Percentiles rank a stretch among this genome's conserved stretches.
Evolutionary conservation across 805 yeast species (phyloP).

Genomic region (Pichia thaimueangensis): DNA sequence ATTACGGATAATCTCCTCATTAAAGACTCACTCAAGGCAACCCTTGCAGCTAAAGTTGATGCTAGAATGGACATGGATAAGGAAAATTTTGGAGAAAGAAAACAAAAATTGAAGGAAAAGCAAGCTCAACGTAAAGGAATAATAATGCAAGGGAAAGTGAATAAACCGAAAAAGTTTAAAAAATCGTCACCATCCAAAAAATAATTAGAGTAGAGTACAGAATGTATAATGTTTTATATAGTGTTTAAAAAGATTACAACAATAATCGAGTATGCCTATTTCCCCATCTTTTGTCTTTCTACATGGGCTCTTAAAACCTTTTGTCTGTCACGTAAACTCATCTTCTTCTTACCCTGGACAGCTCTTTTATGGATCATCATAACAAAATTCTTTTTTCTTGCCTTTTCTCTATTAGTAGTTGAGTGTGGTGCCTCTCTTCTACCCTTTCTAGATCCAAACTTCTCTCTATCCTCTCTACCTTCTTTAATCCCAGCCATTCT

Average conservation of each 20-base stretch:
- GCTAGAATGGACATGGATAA: slow-evolving; percentile 90
- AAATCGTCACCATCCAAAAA: too few species aligned
- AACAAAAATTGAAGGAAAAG: slow-evolving; percentile 19
- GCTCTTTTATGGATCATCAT: slow-evolving; percentile 96
- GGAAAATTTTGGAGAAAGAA: slow-evolving; percentile 74
- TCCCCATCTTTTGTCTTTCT: slow-evolving; percentile 72
- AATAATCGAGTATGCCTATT: slow-evolving; percentile 1
- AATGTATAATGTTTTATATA: too few species aligned
- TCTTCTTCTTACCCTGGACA: slow-evolving; percentile 89
- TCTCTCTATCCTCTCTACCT: slow-evolving; percentile 90
- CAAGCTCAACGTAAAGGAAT: slow-evolving; percentile 8
- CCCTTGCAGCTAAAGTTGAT: slow-evolving; percentile 82
- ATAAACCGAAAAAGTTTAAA: slow-evolving; percentile 5
- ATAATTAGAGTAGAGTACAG: too few species aligned
- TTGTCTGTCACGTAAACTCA: slow-evolving; percentile 88
- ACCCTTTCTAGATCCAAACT: slow-evolving; percentile 84
- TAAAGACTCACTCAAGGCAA: slow-evolving; percentile 58
- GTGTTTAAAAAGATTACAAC: neutral
- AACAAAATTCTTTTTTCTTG: slow-evolving; percentile 95
- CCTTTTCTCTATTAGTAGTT: slow-evolving; percentile 93
- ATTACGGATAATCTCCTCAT: slow-evolving; percentile 71
- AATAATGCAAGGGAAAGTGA: slow-evolving; percentile 1
- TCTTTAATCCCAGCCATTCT: slow-evolving; percentile 80
- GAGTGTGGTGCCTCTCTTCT: slow-evolving; percentile 72
- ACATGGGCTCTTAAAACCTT: slow-evolving; percentile 80